phyloP scores from a whole-genome alignment of 805 yeast genomes.

The Wickerhamomyces ciferrii region DNA sequence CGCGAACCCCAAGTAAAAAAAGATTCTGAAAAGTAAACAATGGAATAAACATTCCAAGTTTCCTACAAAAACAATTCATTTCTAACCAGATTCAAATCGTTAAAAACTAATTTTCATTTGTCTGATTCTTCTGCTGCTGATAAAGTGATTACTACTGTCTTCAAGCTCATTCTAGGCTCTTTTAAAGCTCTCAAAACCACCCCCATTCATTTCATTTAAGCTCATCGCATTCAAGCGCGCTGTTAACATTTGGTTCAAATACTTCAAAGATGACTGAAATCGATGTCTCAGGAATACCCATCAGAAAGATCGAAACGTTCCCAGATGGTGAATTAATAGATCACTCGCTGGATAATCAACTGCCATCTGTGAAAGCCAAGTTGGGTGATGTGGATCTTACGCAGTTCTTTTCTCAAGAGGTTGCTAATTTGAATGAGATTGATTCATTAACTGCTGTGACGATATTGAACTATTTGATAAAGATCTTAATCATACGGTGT shows the following conservation, averaged over 20 bases:
- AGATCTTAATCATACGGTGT: neutral
- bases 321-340: neutral
- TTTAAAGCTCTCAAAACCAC: no score
- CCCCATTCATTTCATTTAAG: no score
- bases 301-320: neutral
- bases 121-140: no score
- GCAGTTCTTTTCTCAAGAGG: slow-evolving; percentile 1
- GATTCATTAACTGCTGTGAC: slow-evolving; percentile 6
- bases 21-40: neutral
- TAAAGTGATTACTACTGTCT: no score
- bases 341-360: neutral
- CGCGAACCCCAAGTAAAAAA: no score
- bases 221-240: neutral
- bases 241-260: no score
- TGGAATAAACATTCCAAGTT: no score
- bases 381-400: slow-evolving; percentile 9
- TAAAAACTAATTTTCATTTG: no score
- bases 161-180: no score
- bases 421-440: neutral
- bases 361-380: neutral
- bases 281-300: neutral
- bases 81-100: no score
- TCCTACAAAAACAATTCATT: no score
- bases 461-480: slow-evolving; percentile 5
- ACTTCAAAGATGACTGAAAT: neutral